Conservation (phyloP, 1,139 yeast species). For the Wickerhamomyces sp. region DNA sequence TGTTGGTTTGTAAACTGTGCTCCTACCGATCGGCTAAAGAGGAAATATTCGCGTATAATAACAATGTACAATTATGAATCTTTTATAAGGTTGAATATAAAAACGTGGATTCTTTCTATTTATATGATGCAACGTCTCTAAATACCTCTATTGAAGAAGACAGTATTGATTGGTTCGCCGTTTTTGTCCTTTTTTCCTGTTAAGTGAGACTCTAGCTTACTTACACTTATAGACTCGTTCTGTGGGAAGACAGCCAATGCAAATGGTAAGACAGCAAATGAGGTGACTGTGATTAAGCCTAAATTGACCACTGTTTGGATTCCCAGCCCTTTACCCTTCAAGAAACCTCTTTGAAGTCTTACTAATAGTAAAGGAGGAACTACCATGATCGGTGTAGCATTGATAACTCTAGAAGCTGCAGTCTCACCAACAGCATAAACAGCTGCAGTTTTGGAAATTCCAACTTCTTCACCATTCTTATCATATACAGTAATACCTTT, state of each 20-base stretch:
- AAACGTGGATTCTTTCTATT: too few species aligned
- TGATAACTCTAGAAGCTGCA: constrained; percentile 89
- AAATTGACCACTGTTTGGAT: constrained; percentile 69
- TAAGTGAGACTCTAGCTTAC: constrained; percentile 60
- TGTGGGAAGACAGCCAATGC: constrained; percentile 96
- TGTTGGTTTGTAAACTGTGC: neutral
- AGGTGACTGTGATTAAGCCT: constrained; percentile 79
- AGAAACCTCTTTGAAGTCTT: constrained; percentile 61
- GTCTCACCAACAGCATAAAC: constrained; percentile 93
- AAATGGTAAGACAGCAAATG: constrained; percentile 85
- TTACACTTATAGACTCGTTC: constrained; percentile 56
- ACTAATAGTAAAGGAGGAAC: constrained; percentile 84
- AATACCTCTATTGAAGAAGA: constrained; percentile 92
- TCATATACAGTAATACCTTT: constrained; percentile 78
- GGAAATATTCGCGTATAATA: neutral
- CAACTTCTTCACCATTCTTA: constrained; percentile 62
- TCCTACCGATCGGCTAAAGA: neutral
- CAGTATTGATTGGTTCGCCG: constrained; percentile 55
- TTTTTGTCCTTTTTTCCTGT: constrained; percentile 53
- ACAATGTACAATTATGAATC: too few species aligned
- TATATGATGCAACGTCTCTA: too few species aligned
- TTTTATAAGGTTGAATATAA: too few species aligned
- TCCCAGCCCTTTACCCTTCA: constrained; percentile 62
- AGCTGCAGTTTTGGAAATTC: constrained; percentile 84
- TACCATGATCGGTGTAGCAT: constrained; percentile 97